Base-by-base conservation (phyloP, 1,139 yeast genomes). In the Williopsis jadinii region DNA sequence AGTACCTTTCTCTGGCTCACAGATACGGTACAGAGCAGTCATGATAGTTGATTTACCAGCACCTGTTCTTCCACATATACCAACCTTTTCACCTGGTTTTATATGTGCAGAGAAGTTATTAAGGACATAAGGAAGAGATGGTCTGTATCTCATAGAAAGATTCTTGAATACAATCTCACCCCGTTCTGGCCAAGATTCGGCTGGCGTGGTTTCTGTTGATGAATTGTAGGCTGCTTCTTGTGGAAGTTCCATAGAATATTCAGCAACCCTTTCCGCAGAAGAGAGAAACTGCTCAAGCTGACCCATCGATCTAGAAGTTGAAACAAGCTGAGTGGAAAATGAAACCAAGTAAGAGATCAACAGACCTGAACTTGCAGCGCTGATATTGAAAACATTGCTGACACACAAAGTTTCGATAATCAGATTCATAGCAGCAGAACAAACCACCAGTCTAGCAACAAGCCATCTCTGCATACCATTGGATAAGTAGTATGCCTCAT, bases 251-350 rank as follows among this genome's bases (percentile, higher is more conserved):
- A 68, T 66, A 1, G 87, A 88, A 59, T 85, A 84, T 46, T 80
- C 77, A 47, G 75, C 68, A 36, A 86, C 63, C 57, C 95, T 72
- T 61, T 86, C 95, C 11, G 79, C 90, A 1, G 92, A 77, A 54
- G 82, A 84, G 86, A 86, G 74, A 52, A 80, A 80, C 58, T 82
- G 85, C 58, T 85, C 95, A 26, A 82, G 75, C 51, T 77, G 49
- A 70, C 83, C 75, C 49, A 65, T 63, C 5, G 75, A 63, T 55
- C 79, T 66, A 40, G 76, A 60, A 48, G 73, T 63, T 59, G 71
- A 58, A n/a, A 74, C 61, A 48, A 77, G 62, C 42, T 68, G 62
- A 34, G 73, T 70, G 3, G 78, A 72, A 45, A 78, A 62, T 42
- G 68, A 70, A 39, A 75, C 59, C 12, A 75, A 73, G 56, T 77